phyloP scores from a whole-genome alignment of 2,329 filamentous ascomycete species.

The Aureobasidium sp. region DNA sequence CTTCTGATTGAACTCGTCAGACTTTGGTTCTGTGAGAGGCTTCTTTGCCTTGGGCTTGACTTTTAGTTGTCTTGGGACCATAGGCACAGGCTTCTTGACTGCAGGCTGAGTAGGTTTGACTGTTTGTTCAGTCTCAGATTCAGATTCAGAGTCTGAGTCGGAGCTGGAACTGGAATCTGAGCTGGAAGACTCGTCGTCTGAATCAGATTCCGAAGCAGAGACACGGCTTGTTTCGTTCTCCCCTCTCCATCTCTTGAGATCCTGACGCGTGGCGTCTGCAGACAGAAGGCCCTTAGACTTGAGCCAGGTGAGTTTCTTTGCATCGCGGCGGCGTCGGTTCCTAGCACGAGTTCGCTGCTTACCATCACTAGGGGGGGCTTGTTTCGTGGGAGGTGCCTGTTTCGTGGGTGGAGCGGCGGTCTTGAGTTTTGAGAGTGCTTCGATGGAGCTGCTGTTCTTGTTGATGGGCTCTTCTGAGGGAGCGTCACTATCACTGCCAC shows the following conservation, averaged over 20 bases:
- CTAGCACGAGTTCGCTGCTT: slow-evolving; percentile 43
- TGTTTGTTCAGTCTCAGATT: not conserved
- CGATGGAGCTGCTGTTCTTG: not conserved
- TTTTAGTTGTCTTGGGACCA: slow-evolving; percentile 17
- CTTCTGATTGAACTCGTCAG: slow-evolving; percentile 42
- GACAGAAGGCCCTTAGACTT: slow-evolving; percentile 47
- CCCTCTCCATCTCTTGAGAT: slow-evolving; percentile 29
- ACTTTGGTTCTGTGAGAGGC: slow-evolving; percentile 20
- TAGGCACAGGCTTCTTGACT: slow-evolving; percentile 10
- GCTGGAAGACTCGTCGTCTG: not conserved
- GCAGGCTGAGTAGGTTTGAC: not conserved
- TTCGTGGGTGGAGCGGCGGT: not conserved
- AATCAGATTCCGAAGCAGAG: not conserved
- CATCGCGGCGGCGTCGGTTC: slow-evolving; percentile 46
- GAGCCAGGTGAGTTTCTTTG: slow-evolving; percentile 43
- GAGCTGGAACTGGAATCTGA: not conserved
- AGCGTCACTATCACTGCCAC: slow-evolving; percentile 11
- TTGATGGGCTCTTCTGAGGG: slow-evolving; percentile 7
- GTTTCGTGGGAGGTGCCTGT: slow-evolving; percentile 24
- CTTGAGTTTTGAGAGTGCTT: not conserved
- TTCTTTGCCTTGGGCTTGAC: slow-evolving; percentile 3
- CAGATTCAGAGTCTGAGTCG: slow-evolving; percentile 11
- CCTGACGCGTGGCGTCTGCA: slow-evolving; percentile 41
- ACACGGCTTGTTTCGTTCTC: not conserved
- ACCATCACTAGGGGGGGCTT: slow-evolving; percentile 43